Percentiles rank a stretch among this genome's conserved stretches.
Evolutionary conservation across 2,329 filamentous ascomycete species (phyloP).

Genomic region (Fusarium sp.): DNA sequence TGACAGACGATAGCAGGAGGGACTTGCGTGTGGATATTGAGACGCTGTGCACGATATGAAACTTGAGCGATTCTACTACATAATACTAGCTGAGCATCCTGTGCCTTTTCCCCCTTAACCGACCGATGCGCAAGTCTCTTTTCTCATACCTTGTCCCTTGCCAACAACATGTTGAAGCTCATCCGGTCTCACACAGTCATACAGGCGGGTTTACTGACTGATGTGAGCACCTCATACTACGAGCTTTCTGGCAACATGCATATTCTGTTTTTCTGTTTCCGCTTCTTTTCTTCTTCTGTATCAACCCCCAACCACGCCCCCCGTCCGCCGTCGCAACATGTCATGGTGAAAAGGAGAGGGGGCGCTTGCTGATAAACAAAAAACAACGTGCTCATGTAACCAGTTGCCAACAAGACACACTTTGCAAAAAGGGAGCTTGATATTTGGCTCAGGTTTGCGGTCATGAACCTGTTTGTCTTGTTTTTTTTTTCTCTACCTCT

Average conservation of each 20-base stretch:
- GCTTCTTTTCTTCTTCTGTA: conserved; percentile 13
- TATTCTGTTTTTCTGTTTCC: conserved; percentile 10
- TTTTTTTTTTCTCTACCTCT: conserved; percentile 11
- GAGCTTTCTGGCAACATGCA: conserved; percentile 4
- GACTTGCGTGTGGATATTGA: conserved; percentile 18
- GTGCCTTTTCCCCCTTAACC: conserved; percentile 11
- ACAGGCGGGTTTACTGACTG: conserved; percentile 8
- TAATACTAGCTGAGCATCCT: conserved; percentile 38
- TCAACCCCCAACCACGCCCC: conserved; percentile 14
- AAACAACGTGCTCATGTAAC: neutral
- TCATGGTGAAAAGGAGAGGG: conserved; percentile 3
- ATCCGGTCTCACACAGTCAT: conserved; percentile 8
- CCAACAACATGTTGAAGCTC: neutral
- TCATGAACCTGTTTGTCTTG: conserved; percentile 28
- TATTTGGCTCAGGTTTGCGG: conserved; percentile 20
- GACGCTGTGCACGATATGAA: conserved; percentile 13
- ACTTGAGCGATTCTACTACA: conserved; percentile 29
- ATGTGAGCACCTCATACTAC: conserved; percentile 1
- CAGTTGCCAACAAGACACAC: neutral
- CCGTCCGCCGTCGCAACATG: conserved; percentile 15
- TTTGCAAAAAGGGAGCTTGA: conserved; percentile 9
- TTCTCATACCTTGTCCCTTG: conserved; percentile 5
- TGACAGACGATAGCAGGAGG: conserved; percentile 13
- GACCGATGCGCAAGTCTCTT: conserved; percentile 10
- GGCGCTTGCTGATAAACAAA: conserved; percentile 13